These are phyloP conservation scores for Penicillium palitans DNA, from an alignment of 2,329 filamentous ascomycete species.

Conservation along the genomic window DNA sequence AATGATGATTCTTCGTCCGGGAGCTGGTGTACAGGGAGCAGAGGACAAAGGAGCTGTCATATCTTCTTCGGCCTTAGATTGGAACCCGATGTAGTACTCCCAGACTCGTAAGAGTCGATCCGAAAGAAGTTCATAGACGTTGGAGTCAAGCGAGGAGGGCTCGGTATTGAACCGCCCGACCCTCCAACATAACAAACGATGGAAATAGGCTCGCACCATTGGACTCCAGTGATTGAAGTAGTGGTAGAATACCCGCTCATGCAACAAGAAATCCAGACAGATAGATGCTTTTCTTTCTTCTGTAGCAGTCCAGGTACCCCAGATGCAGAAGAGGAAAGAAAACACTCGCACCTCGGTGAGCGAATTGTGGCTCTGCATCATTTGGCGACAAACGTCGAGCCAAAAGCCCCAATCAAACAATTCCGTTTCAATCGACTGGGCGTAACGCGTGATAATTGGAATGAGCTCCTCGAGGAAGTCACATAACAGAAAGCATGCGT, in stretches of 20 bases:
- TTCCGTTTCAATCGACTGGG: conserved; percentile 48
- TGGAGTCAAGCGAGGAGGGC: conserved; percentile 64
- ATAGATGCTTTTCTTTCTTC: conserved; percentile 67
- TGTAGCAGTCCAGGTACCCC: conserved; percentile 69
- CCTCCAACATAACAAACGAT: conserved; percentile 87
- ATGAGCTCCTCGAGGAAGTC: conserved; percentile 86
- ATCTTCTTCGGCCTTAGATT: conserved; percentile 63
- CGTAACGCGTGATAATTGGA: conserved; percentile 64
- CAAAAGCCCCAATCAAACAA: conserved; percentile 71
- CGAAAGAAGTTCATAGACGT: conserved; percentile 68
- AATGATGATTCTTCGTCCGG: conserved; percentile 83
- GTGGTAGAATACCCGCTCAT: conserved; percentile 71
- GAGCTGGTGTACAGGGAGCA: conserved; percentile 78
- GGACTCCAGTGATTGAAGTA: conserved; percentile 94
- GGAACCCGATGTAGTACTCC: conserved; percentile 76
- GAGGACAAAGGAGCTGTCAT: conserved; percentile 66
- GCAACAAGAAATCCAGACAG: conserved; percentile 73
- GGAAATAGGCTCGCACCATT: conserved; percentile 91
- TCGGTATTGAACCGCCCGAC: conserved; percentile 74
- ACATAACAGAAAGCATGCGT: conserved; percentile 83
- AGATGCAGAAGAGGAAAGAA: conserved; percentile 76
- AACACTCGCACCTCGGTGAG: conserved; percentile 86
- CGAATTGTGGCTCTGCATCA: conserved; percentile 80
- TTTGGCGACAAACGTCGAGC: conserved; percentile 75
- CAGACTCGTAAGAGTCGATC: conserved; percentile 70